Conservation (phyloP, 2,329 filamentous ascomycete genomes). For the Cylindrodendrum hubeiense region DNA sequence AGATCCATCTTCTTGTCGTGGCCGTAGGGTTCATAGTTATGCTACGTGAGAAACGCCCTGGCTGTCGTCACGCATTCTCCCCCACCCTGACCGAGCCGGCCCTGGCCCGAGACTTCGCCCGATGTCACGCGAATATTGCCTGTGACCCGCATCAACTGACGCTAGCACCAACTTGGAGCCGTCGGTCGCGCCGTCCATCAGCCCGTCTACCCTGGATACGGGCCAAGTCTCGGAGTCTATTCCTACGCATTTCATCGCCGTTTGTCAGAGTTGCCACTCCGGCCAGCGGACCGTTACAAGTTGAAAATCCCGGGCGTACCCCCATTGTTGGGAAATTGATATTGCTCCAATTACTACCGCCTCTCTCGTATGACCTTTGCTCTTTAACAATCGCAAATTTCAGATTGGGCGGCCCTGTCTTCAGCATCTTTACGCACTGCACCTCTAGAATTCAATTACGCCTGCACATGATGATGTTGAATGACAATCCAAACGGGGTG, state of each 20-base stretch:
- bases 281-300: not conserved
- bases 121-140: not conserved
- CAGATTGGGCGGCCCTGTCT: not conserved
- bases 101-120: conserved; percentile 4
- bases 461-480: not conserved
- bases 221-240: not conserved
- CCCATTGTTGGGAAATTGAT: not conserved
- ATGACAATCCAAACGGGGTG: not conserved
- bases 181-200: not conserved
- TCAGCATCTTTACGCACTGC: too few species aligned
- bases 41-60: not conserved
- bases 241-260: not conserved
- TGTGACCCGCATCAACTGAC: not conserved
- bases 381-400: not conserved
- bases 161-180: not conserved
- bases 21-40: not conserved
- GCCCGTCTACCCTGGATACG: not conserved
- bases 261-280: not conserved
- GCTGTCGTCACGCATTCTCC: not conserved
- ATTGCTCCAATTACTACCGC: not conserved
- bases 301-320: not conserved
- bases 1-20: not conserved
- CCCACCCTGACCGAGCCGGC: not conserved
- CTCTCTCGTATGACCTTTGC: not conserved
- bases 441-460: not conserved